Conservation (phyloP, 2,329 filamentous ascomycete species). For the Cercospora janseana region DNA sequence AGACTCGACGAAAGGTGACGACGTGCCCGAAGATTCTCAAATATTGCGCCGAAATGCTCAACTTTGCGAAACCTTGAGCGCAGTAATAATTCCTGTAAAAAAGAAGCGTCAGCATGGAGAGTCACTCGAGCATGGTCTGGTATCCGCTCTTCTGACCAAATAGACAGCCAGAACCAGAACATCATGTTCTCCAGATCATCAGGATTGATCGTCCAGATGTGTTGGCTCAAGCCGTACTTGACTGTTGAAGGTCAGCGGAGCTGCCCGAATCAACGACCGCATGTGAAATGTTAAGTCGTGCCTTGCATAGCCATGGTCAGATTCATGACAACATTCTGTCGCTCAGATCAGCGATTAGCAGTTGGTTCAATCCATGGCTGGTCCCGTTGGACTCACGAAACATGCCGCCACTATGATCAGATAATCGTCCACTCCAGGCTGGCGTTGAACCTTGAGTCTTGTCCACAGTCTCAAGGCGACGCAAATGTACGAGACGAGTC, state of each 20-base stretch:
- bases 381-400: conserved; percentile 1
- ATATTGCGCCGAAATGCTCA: conserved; percentile 14
- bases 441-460: conserved; percentile 3
- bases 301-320: conserved; percentile 2
- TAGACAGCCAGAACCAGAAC: conserved; percentile 4
- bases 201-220: conserved; percentile 6
- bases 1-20: conserved; percentile 11
- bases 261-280: background rate
- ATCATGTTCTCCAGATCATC: background rate
- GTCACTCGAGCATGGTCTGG: background rate
- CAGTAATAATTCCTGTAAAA: conserved; percentile 11
- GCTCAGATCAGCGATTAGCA: background rate
- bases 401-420: background rate
- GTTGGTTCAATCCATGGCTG: background rate
- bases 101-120: background rate
- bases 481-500: too few species aligned
- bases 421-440: conserved; percentile 4
- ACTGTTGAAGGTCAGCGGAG: background rate
- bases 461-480: conserved; percentile 6
- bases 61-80: conserved; percentile 15
- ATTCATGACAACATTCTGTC: conserved; percentile 6
- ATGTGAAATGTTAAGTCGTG: background rate
- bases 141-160: background rate
- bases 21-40: conserved; percentile 13
- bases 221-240: background rate